Conservation (phyloP, 768 basidiomycete species). For the Xerocomellus amylosporus region DNA sequence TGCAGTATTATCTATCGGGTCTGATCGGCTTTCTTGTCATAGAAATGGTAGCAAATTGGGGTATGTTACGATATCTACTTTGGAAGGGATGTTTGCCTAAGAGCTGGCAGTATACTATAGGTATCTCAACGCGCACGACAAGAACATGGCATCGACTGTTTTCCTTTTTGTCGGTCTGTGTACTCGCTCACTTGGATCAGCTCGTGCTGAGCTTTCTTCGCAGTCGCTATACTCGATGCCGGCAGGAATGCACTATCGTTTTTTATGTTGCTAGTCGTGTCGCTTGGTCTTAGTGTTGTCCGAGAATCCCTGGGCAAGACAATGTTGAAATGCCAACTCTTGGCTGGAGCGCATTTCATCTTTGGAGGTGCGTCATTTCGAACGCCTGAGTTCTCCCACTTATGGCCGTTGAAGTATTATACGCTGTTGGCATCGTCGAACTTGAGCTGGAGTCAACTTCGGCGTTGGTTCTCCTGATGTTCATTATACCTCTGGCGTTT, state of each 20-base stretch:
- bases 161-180: constrained; percentile 89
- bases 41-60: constrained; percentile 93
- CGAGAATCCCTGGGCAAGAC: constrained; percentile 80
- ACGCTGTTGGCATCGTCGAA: constrained; percentile 93
- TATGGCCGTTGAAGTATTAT: constrained; percentile 60
- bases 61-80: constrained; percentile 38
- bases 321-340: constrained; percentile 79
- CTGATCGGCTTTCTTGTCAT: constrained; percentile 83
- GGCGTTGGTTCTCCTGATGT: constrained; percentile 76
- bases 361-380: constrained; percentile 74
- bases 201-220: constrained; percentile 1
- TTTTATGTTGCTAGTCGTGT: constrained; percentile 91
- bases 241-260: constrained; percentile 92
- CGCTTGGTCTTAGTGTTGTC: constrained; percentile 89
- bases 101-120: constrained; percentile 74
- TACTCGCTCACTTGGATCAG: background rate
- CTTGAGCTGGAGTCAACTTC: constrained; percentile 90
- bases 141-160: constrained; percentile 68
- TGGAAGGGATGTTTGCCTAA: constrained; percentile 4
- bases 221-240: constrained; percentile 93
- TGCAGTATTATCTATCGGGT: constrained; percentile 86
- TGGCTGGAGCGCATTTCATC: constrained; percentile 84
- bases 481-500: constrained; percentile 92
- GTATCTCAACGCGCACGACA: constrained; percentile 87
- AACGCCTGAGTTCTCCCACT: background rate